Evolutionary conservation across 2,329 filamentous ascomycete species (phyloP), one percentile per base, ranked within the genome.

Genomic region (Phyllosticta paracitricarpa): DNA sequence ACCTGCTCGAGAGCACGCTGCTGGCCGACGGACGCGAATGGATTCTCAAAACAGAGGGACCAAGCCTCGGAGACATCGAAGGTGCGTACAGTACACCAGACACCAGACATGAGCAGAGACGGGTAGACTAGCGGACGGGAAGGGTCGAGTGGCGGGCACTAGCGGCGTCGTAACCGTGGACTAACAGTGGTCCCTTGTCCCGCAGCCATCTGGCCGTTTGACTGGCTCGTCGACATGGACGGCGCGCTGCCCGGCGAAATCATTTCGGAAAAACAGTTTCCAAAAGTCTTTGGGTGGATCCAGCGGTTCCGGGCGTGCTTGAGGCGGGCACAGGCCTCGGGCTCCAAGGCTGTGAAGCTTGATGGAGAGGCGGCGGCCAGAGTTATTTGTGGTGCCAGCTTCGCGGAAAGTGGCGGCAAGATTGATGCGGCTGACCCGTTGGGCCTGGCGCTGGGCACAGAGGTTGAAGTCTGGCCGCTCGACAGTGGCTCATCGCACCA

Each of bases 1-100:
- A 77, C 48, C 69, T 86, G 53, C 70, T 89, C 2, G 88, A 91
- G 74, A 77, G 73, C 2, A 82, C 80, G 0, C 70, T 89, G 59
- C 76, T 91, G 4, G 81, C 77, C 0, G 87, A 90, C 72, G 85
- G 83, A n/a, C 78, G 86, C 60, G 70, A 80, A 2, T 91, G 86
- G 87, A 73, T 90, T 8, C 72, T 86, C 12, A 77, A 75, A 10
- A 81, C 78, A 1, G 68, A 78, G 2, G 70, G 71, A 19, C 83
- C 84, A 1, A 79, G 77, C 1, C 70, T 89, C 64, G 85, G 82
- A 3, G 88, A 91, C 70, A 84, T 91, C 63, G 84, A 91, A 73
- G 84, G 78, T 73, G 66, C 65, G 33, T 62, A 51, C 51, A 54
- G 14, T 35, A 55, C 24, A 33, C 25, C 59, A 40, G 19, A 40